These are phyloP conservation scores for Aegilops bicornis DNA, from an alignment of 176 grass and related monocot species.

Conservation along the genomic window DNA sequence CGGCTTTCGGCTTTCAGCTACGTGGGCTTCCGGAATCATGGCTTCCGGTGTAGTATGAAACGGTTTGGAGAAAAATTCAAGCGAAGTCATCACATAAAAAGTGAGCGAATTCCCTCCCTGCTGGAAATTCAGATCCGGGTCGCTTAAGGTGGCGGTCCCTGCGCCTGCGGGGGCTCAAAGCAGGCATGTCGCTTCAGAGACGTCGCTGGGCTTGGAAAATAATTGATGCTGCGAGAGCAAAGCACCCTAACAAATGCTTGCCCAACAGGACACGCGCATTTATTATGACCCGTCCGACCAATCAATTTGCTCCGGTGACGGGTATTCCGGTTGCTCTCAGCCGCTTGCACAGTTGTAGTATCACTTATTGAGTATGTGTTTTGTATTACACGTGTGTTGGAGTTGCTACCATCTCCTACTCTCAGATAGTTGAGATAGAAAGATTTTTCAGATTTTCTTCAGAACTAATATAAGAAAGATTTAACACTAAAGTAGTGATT, in stretches of 20 bases:
- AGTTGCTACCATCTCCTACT: too few relatives aligned
- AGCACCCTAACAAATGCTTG: neutral
- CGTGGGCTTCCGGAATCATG: constrained; percentile 33
- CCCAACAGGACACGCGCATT: neutral
- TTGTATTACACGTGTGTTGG: too few relatives aligned
- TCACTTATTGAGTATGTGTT: too few relatives aligned
- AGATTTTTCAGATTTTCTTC: too few relatives aligned
- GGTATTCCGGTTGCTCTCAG: neutral
- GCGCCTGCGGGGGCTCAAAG: neutral
- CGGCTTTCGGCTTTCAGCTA: constrained; percentile 7
- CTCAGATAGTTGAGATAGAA: too few relatives aligned
- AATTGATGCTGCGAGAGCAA: neutral
- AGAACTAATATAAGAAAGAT: too few relatives aligned
- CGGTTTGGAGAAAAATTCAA: neutral
- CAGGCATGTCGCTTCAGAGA: neutral
- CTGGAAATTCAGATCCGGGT: too few relatives aligned
- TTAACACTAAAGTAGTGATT: too few relatives aligned
- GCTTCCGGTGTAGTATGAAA: neutral
- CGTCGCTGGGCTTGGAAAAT: neutral
- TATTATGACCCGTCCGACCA: neutral
- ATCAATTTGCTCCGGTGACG: neutral
- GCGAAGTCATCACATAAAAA: neutral
- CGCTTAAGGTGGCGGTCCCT: neutral
- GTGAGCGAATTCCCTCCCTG: too few relatives aligned
- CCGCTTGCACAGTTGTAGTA: too few relatives aligned